Conservation (phyloP, 78 protist species). For the Pigoraptor vietnamica region DNA sequence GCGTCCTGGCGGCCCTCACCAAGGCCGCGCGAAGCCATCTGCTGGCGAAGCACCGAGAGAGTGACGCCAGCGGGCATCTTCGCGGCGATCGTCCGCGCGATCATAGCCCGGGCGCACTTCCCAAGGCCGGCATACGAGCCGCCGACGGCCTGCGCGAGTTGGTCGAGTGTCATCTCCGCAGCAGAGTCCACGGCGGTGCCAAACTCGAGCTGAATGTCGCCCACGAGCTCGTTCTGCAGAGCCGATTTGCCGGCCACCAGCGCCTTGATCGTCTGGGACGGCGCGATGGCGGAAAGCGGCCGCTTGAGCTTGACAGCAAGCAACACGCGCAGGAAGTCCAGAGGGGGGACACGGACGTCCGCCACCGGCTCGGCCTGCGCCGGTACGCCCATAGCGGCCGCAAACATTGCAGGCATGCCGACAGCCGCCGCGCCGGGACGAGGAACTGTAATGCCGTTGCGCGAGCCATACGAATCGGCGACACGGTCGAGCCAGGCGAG, state of each 20-base stretch:
- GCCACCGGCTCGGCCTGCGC: constrained; percentile 22
- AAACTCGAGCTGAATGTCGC: constrained; percentile 50
- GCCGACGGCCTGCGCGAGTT: constrained; percentile 6
- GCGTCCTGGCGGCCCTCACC: constrained; percentile 18
- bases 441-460: neutral
- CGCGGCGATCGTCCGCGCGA: neutral
- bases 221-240: constrained; percentile 57
- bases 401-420: neutral
- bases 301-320: constrained; percentile 28
- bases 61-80: constrained; percentile 47
- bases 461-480: neutral
- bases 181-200: neutral
- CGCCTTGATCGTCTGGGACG: constrained; percentile 23
- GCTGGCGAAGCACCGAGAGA: neutral
- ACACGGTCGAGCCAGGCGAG: constrained; percentile 7
- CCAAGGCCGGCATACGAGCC: constrained; percentile 12
- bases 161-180: constrained; percentile 19
- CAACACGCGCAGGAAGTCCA: constrained; percentile 18
- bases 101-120: neutral
- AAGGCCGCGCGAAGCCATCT: constrained; percentile 9
- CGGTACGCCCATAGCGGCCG: neutral
- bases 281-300: constrained; percentile 2
- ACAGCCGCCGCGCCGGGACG: neutral
- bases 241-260: constrained; percentile 54
- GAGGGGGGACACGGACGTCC: constrained; percentile 17